Evolutionary conservation across 345 rosid genomes (phyloP).

Genomic region (Gossypium herbaceum): DNA sequence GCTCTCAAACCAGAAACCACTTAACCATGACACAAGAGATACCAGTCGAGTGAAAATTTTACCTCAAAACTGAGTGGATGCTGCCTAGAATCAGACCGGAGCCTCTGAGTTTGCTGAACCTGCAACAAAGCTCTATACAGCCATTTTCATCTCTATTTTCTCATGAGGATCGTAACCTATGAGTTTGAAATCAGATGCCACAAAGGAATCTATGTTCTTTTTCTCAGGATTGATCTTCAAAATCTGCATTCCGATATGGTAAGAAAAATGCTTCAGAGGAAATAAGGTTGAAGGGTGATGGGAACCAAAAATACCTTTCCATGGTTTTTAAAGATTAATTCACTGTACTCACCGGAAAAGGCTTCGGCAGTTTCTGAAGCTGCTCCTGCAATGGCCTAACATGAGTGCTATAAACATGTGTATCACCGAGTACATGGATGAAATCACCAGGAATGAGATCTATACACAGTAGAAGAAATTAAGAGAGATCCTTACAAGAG

Average conservation of each 20-base stretch:
- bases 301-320: background rate
- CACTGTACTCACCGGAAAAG: conserved; percentile 72
- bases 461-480: conserved; percentile 25
- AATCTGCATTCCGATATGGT: conserved; percentile 40
- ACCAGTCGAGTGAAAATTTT: conserved; percentile 18
- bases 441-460: conserved; percentile 90
- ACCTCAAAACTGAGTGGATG: conserved; percentile 32
- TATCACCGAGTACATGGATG: conserved; percentile 76
- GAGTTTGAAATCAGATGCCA: conserved; percentile 70
- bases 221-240: conserved; percentile 87
- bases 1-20: background rate
- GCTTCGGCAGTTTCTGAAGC: conserved; percentile 86
- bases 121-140: conserved; percentile 39
- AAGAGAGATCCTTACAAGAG: background rate
- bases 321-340: background rate
- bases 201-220: conserved; percentile 77
- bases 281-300: background rate
- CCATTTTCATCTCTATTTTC: conserved; percentile 96
- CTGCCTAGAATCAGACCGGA: conserved; percentile 8
- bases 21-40: background rate
- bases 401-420: conserved; percentile 83
- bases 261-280: conserved; percentile 10
- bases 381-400: conserved; percentile 81
- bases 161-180: conserved; percentile 86
- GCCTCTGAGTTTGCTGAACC: background rate